Evolutionary conservation across 2,329 filamentous ascomycete species (phyloP).

Genomic region (Alternaria arborescens): DNA sequence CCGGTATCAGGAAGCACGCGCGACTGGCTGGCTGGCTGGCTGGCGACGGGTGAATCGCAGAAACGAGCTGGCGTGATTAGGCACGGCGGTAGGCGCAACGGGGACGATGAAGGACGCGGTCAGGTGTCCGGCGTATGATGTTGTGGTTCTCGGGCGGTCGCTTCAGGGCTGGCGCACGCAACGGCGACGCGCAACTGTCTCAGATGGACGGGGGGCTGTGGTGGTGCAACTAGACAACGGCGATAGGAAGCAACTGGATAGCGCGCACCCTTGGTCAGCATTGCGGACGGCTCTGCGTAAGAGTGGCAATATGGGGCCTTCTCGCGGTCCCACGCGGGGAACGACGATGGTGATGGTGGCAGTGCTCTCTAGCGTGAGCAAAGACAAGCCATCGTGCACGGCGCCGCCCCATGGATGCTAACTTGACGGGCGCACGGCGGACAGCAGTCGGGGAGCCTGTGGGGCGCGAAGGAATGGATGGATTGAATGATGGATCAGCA

Average conservation of each 20-base stretch:
- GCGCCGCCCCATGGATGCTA: conserved; percentile 19
- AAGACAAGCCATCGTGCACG: conserved; percentile 18
- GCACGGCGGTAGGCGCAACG: background rate
- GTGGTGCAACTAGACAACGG: conserved; percentile 18
- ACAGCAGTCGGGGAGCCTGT: conserved; percentile 8
- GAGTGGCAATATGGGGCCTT: conserved; percentile 30
- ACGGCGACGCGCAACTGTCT: conserved; percentile 42
- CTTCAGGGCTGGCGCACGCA: conserved; percentile 20
- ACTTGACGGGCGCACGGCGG: background rate
- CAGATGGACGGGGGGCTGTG: conserved; percentile 36
- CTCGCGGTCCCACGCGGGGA: conserved; percentile 35
- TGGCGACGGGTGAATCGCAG: background rate
- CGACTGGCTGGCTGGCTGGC: conserved; percentile 3
- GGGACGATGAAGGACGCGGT: conserved; percentile 10
- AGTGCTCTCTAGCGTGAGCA: conserved; percentile 31
- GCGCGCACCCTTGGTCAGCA: conserved; percentile 43
- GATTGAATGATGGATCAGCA: conserved; percentile 16
- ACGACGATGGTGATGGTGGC: conserved; percentile 31
- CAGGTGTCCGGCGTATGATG: conserved; percentile 18
- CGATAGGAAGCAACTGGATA: conserved; percentile 27
- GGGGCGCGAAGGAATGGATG: conserved; percentile 17
- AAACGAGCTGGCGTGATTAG: background rate
- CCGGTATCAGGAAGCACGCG: conserved; percentile 4
- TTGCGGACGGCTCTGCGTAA: conserved; percentile 34
- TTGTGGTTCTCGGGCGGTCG: conserved; percentile 25